A percentile compares a stretch with the other conserved stretches of the same genome.
Conservation (phyloP, 2,329 filamentous ascomycete species). For the Talaromyces marneffei region DNA sequence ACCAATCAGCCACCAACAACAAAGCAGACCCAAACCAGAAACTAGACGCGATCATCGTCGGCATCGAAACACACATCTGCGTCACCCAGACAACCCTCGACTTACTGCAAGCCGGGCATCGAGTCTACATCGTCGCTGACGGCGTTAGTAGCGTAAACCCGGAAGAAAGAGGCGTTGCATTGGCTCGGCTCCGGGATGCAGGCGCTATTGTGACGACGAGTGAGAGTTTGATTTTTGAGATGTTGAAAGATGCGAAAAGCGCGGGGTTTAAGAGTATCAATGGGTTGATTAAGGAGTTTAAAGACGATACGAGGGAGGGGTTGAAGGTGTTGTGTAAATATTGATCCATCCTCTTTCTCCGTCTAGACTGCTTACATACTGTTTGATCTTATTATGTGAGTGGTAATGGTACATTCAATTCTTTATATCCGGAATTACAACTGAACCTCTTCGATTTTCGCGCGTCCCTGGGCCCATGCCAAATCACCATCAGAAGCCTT, state of each 20-base stretch:
- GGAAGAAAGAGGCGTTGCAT: conserved; percentile 72
- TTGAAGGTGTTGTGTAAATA: conserved; percentile 62
- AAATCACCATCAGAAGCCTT: conserved; percentile 28
- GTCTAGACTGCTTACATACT: not conserved
- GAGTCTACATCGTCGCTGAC: conserved; percentile 82
- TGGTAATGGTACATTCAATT: not conserved
- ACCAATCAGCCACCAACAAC: conserved; percentile 21
- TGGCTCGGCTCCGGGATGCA: conserved; percentile 67
- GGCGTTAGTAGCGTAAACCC: conserved; percentile 82
- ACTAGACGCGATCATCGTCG: conserved; percentile 68
- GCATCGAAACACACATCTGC: conserved; percentile 92
- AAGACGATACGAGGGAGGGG: conserved; percentile 62
- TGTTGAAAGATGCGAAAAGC: conserved; percentile 72
- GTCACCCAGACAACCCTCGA: conserved; percentile 88
- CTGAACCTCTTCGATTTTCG: conserved; percentile 30
- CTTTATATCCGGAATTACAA: conserved; percentile 16
- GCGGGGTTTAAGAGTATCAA: conserved; percentile 66
- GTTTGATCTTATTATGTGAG: not conserved
- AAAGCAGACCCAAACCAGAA: not conserved
- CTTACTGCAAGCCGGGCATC: conserved; percentile 66
- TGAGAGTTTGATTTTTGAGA: conserved; percentile 86
- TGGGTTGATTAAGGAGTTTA: conserved; percentile 70
- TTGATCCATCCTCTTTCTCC: conserved; percentile 23
- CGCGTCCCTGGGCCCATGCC: conserved; percentile 32
- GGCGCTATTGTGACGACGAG: conserved; percentile 77